phyloP scores from a whole-genome alignment of 2,329 filamentous ascomycete species.

The Venturia pyrina region DNA sequence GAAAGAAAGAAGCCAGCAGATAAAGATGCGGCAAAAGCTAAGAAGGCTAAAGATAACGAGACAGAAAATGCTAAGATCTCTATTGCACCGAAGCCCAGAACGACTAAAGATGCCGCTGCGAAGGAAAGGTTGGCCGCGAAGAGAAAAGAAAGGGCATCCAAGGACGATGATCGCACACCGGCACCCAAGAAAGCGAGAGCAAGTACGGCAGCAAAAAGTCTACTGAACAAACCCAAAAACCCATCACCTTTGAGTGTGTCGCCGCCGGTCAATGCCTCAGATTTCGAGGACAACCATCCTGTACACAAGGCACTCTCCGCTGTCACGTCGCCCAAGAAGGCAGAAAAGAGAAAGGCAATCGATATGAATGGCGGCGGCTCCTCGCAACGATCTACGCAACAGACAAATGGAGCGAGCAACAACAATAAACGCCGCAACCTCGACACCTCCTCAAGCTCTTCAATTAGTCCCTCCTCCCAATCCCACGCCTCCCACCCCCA shows the following conservation, averaged over 20 bases:
- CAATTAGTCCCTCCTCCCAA: background rate
- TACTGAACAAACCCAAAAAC: conserved; percentile 47
- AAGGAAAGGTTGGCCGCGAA: conserved; percentile 7
- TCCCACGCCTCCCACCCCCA: background rate
- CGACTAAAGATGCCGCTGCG: conserved; percentile 11
- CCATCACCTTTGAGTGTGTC: conserved; percentile 53
- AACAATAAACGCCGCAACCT: conserved; percentile 7
- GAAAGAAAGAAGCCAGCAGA: conserved; percentile 37
- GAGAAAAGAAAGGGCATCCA: conserved; percentile 8
- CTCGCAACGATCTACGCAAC: background rate
- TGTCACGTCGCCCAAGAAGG: conserved; percentile 20
- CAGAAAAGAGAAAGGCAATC: conserved; percentile 4
- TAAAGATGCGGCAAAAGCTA: conserved; percentile 18
- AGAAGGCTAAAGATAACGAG: conserved; percentile 12
- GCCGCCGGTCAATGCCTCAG: conserved; percentile 50
- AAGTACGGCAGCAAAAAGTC: conserved; percentile 9
- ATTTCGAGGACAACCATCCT: conserved; percentile 38
- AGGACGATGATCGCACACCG: conserved; percentile 14
- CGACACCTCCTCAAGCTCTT: background rate
- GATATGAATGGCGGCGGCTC: background rate
- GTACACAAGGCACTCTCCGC: conserved; percentile 28
- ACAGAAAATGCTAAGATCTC: background rate
- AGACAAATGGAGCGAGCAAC: background rate
- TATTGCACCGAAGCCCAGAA: conserved; percentile 8
- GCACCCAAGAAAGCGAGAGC: conserved; percentile 23